A percentile compares a stretch with the other conserved stretches of the same genome.
Conservation (phyloP, 768 basidiomycete species). For the Mycena filopes region DNA sequence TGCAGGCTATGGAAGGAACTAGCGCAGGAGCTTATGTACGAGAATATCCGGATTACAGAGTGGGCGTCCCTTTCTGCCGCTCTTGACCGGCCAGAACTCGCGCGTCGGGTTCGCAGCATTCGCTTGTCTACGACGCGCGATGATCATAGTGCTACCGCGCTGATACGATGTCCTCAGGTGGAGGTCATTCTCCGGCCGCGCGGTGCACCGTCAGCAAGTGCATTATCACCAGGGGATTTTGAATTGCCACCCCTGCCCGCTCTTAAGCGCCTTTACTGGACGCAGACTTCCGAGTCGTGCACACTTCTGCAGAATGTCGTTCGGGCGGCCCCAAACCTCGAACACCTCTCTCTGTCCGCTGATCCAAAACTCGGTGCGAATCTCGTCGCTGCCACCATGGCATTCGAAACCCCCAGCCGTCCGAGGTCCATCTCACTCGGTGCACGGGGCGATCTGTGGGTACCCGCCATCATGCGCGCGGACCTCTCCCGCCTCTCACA, state of each 20-base stretch:
- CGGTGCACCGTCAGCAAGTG: background rate
- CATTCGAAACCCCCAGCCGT: background rate
- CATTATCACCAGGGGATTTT: background rate
- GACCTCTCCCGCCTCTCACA: background rate
- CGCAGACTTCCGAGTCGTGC: background rate
- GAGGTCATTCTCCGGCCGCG: constrained; percentile 18
- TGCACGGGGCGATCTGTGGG: background rate
- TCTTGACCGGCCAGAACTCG: background rate
- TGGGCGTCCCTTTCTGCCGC: background rate
- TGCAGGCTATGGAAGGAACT: constrained; percentile 20
- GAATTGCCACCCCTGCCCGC: background rate
- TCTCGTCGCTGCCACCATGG: no score
- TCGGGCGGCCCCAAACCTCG: constrained; percentile 17
- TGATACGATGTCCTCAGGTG: background rate
- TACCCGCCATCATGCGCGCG: background rate
- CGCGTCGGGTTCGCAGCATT: constrained; percentile 12
- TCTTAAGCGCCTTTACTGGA: constrained; percentile 25
- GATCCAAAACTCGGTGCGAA: no score
- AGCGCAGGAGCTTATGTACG: constrained; percentile 15
- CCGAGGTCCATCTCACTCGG: background rate
- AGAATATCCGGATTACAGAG: constrained; percentile 2
- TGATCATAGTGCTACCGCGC: constrained; percentile 11
- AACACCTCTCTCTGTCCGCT: constrained; percentile 6
- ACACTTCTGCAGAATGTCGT: constrained; percentile 2
- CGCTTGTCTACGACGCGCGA: constrained; percentile 16